phyloP scores from a whole-genome alignment of 2,329 filamentous ascomycete genomes.

The Clonostachys solani region DNA sequence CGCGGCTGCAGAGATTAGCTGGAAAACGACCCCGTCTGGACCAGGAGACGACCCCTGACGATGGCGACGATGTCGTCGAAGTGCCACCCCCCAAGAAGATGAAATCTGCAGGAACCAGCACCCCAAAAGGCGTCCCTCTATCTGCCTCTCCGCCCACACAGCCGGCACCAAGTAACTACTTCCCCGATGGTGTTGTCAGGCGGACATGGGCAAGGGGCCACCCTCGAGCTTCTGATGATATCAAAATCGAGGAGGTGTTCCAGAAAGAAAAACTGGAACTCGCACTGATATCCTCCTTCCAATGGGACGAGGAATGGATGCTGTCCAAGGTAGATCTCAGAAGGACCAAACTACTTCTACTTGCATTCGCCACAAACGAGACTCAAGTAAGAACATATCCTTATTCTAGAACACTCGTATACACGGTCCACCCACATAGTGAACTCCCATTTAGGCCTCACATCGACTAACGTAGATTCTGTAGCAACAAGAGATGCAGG shows the following conservation, averaged over 20 bases:
- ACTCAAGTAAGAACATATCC: constrained; percentile 36
- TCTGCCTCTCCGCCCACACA: not conserved
- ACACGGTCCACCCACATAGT: not conserved
- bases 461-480: not conserved
- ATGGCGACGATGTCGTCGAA: constrained; percentile 18
- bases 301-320: constrained; percentile 81
- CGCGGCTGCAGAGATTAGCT: constrained; percentile 66
- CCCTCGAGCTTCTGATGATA: constrained; percentile 61
- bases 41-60: not conserved
- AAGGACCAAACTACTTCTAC: constrained; percentile 58
- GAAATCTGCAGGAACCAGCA: not conserved
- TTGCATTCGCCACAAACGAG: constrained; percentile 50
- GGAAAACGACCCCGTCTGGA: constrained; percentile 38
- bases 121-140: constrained; percentile 1
- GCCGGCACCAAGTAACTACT: constrained; percentile 25
- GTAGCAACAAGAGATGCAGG: constrained; percentile 35
- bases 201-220: constrained; percentile 73
- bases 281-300: constrained; percentile 81
- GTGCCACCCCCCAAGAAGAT: constrained; percentile 17
- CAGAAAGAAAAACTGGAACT: constrained; percentile 68
- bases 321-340: constrained; percentile 62
- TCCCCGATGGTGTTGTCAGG: constrained; percentile 63
- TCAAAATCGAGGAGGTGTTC: constrained; percentile 84
- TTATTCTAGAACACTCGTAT: too few species aligned
- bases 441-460: not conserved